These are phyloP conservation scores for Hymenoscyphus repandus DNA, from an alignment of 2,329 filamentous ascomycete species.

Conservation along the genomic window DNA sequence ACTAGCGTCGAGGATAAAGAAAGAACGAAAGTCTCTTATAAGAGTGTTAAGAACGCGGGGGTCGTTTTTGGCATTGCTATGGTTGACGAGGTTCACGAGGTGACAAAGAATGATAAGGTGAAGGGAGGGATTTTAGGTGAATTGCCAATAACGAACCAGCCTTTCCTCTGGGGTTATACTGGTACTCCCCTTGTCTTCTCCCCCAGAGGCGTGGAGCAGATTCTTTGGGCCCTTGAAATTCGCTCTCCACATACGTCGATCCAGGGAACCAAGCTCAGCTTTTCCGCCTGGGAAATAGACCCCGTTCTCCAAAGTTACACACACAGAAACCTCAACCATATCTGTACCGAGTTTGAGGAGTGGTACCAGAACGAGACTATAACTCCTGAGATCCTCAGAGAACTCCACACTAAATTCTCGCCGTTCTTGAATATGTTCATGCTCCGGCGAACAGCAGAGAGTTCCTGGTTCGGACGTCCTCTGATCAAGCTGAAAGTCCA, in stretches of 20 bases:
- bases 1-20: background rate
- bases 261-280: background rate
- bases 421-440: conserved; percentile 17
- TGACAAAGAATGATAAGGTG: background rate
- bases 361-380: conserved; percentile 2
- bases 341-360: conserved; percentile 13
- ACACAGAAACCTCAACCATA: conserved; percentile 5
- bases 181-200: conserved; percentile 15
- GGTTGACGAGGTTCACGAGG: conserved; percentile 21
- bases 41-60: background rate
- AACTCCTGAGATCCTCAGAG: background rate
- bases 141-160: conserved; percentile 9
- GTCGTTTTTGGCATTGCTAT: conserved; percentile 22
- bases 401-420: background rate
- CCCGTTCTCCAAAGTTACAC: background rate
- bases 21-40: background rate
- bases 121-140: conserved; percentile 11
- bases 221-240: conserved; percentile 17
- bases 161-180: conserved; percentile 21
- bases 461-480: conserved; percentile 17
- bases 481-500: conserved; percentile 17
- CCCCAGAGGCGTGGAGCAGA: conserved; percentile 14
- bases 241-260: conserved; percentile 4
- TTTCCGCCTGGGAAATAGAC: conserved; percentile 1
- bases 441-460: conserved; percentile 17